phyloP scores from a whole-genome alignment of 495 filamentous ascomycete species.

The Penicillium pulvis region DNA sequence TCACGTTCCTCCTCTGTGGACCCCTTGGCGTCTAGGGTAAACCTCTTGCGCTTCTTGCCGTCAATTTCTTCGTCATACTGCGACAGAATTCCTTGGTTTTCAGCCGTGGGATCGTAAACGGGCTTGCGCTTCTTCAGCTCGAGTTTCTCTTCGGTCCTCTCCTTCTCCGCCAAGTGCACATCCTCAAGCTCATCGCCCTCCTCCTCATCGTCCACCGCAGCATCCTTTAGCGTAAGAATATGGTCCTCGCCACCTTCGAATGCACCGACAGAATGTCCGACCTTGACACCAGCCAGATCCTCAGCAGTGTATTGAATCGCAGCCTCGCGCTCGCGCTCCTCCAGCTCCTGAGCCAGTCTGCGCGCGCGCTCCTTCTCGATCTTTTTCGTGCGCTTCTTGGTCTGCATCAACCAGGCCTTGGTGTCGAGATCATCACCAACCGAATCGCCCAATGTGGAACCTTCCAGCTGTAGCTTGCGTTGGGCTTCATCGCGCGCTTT shows the following conservation, averaged over 20 bases:
- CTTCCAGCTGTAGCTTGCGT: slow-evolving; percentile 71
- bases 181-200: slow-evolving; percentile 94
- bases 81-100: slow-evolving; percentile 67
- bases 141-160: slow-evolving; percentile 73
- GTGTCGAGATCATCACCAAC: slow-evolving; percentile 70
- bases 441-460: slow-evolving; percentile 74
- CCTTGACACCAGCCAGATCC: slow-evolving; percentile 86
- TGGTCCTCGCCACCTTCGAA: slow-evolving; percentile 80
- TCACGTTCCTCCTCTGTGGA: slow-evolving; percentile 65
- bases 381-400: slow-evolving; percentile 91
- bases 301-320: slow-evolving; percentile 68
- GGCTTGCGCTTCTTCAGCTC: slow-evolving; percentile 91
- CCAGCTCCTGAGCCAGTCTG: slow-evolving; percentile 75
- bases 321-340: slow-evolving; percentile 57
- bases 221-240: slow-evolving; percentile 88
- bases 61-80: slow-evolving; percentile 97
- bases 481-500: slow-evolving; percentile 83
- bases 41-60: slow-evolving; percentile 86
- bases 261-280: slow-evolving; percentile 77
- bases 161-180: slow-evolving; percentile 72
- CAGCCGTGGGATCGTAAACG: slow-evolving; percentile 78
- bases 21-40: slow-evolving; percentile 79
- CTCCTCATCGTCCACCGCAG: slow-evolving; percentile 81
- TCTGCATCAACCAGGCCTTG: slow-evolving; percentile 77
- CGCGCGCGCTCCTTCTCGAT: slow-evolving; percentile 73